Evolutionary conservation across 202 grass and related monocot genomes (phyloP).

Genomic region (Elaeis oleifera): DNA sequence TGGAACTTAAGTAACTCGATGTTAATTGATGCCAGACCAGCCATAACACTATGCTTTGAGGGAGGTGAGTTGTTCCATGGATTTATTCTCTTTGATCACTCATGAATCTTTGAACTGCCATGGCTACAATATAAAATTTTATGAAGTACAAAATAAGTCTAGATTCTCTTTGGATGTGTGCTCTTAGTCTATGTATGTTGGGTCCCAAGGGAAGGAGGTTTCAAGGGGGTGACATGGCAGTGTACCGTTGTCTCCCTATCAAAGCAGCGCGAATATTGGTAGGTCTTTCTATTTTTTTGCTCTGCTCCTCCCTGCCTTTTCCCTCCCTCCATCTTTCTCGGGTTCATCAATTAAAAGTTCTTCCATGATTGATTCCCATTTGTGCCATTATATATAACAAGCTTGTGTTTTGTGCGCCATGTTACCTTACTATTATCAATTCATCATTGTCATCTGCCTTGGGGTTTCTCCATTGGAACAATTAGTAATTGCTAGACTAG

Average conservation of each 20-base stretch:
- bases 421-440: neutral
- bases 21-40: too few relatives aligned
- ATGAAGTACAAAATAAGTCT: too few relatives aligned
- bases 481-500: too few relatives aligned
- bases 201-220: slow-evolving; percentile 37
- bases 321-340: slow-evolving; percentile 27
- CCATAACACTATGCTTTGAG: too few relatives aligned
- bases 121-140: too few relatives aligned
- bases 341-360: slow-evolving; percentile 29
- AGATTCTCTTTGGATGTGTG: too few relatives aligned
- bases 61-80: too few relatives aligned
- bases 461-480: too few relatives aligned
- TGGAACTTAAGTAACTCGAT: too few relatives aligned
- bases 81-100: too few relatives aligned
- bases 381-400: slow-evolving; percentile 19
- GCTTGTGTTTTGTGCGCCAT: slow-evolving; percentile 21
- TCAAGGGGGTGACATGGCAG: slow-evolving; percentile 22
- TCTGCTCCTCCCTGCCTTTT: neutral
- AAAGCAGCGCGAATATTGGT: slow-evolving; percentile 55
- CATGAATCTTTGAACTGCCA: too few relatives aligned
- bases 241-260: slow-evolving; percentile 46
- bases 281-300: slow-evolving; percentile 2
- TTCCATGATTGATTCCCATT: slow-evolving; percentile 27
- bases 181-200: slow-evolving; percentile 5
- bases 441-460: neutral